Conservation (phyloP, 139 green algal species). For the Closterium sp. region DNA sequence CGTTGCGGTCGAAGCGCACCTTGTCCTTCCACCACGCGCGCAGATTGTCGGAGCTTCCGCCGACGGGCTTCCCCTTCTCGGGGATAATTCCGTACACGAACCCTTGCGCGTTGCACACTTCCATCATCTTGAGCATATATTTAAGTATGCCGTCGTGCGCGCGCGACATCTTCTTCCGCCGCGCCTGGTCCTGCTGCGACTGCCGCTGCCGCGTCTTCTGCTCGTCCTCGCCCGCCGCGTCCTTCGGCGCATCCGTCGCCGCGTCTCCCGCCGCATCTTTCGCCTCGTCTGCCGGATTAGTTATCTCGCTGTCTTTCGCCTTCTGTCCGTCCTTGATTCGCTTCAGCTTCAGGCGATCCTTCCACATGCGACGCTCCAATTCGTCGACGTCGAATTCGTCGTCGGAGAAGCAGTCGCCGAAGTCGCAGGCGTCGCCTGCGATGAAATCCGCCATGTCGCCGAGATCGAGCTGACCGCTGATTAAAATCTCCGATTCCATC, state of each 20-base stretch:
- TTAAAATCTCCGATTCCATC: neutral
- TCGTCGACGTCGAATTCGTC: slow-evolving; percentile 48
- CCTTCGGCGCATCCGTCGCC: neutral
- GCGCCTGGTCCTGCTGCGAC: slow-evolving; percentile 42
- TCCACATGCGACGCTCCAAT: slow-evolving; percentile 45
- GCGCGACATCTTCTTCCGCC: slow-evolving; percentile 51
- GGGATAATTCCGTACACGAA: slow-evolving; percentile 54
- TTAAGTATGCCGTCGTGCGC: slow-evolving; percentile 52
- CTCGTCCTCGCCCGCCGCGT: neutral
- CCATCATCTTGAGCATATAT: slow-evolving; percentile 56
- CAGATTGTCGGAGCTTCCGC: slow-evolving; percentile 45
- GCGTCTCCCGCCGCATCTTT: too few species aligned
- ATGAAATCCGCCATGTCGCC: slow-evolving; percentile 13
- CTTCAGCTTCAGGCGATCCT: slow-evolving; percentile 37
- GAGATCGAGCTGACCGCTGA: neutral
- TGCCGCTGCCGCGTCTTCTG: neutral
- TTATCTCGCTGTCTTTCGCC: neutral
- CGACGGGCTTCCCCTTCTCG: slow-evolving; percentile 50
- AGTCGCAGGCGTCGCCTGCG: slow-evolving; percentile 24
- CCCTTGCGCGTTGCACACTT: slow-evolving; percentile 50
- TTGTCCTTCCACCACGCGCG: slow-evolving; percentile 53
- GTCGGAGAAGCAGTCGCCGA: slow-evolving; percentile 22
- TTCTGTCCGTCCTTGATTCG: slow-evolving; percentile 35
- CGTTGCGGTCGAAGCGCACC: slow-evolving; percentile 51
- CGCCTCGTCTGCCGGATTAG: neutral